phyloP scores from a whole-genome alignment of 805 yeast species.

The Yarrowia sp. region DNA sequence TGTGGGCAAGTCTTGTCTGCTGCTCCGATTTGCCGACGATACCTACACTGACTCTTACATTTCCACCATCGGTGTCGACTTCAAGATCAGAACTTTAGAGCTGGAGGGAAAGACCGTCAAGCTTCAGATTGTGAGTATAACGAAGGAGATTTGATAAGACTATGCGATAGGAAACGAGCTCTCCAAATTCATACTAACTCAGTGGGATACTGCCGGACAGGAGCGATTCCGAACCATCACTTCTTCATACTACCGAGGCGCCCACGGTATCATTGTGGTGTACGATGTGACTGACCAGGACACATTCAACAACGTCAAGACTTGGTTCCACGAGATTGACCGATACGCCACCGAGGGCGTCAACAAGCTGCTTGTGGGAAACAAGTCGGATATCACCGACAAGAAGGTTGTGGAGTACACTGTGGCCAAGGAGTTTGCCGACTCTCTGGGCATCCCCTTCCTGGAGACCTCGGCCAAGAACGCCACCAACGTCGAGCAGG shows the following conservation, averaged over 20 bases:
- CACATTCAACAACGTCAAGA: constrained; percentile 89
- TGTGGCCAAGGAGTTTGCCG: constrained; percentile 97
- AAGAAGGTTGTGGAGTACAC: constrained; percentile 95
- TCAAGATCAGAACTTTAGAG: constrained; percentile 70
- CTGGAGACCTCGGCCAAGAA: constrained; percentile 95
- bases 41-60: constrained; percentile 96
- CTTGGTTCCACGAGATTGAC: constrained; percentile 98
- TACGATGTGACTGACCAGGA: constrained; percentile 96
- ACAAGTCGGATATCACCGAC: constrained; percentile 92
- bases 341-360: constrained; percentile 98
- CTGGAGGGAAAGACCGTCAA: constrained; percentile 96
- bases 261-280: constrained; percentile 97
- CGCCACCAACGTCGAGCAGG: constrained; percentile 97
- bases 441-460: constrained; percentile 90
- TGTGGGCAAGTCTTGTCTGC: constrained; percentile 95
- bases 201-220: constrained; percentile 99
- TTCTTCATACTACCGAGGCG: constrained; percentile 96
- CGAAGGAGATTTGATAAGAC: too few relatives aligned
- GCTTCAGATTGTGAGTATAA: constrained; percentile 69
- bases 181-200: constrained; percentile 4
- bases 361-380: constrained; percentile 93
- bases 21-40: constrained; percentile 95
- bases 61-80: constrained; percentile 97
- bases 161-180: background rate
- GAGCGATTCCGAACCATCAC: constrained; percentile 98